phyloP scores from a whole-genome alignment of 495 filamentous ascomycete genomes.

The Choiromyces venosus region DNA sequence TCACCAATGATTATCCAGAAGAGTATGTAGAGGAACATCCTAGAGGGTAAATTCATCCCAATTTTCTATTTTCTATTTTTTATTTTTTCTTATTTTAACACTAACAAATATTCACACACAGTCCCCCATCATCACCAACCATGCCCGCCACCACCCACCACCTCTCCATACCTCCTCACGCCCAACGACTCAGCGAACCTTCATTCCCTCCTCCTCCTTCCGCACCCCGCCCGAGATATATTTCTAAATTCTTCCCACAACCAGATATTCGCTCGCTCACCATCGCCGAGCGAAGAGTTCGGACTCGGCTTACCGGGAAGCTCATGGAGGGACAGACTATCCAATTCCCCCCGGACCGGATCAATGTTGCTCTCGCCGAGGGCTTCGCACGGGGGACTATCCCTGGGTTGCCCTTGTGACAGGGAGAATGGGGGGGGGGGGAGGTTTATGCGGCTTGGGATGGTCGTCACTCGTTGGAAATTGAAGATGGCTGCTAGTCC shows the following conservation, averaged over 20 bases:
- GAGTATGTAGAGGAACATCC: neutral
- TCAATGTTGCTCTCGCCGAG: neutral
- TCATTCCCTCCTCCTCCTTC: neutral
- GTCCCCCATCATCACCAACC: neutral
- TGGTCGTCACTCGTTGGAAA: neutral
- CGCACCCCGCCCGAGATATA: neutral
- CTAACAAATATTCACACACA: neutral
- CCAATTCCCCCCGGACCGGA: neutral
- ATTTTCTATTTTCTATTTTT: neutral
- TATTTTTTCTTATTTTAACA: too few species aligned
- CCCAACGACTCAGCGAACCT: neutral
- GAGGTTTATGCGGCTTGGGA: neutral
- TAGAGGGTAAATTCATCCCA: neutral
- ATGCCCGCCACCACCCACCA: neutral
- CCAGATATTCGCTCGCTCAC: neutral
- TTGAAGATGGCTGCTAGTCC: too few species aligned
- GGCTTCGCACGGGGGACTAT: neutral
- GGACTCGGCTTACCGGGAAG: neutral
- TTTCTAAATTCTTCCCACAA: neutral
- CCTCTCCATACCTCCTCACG: neutral
- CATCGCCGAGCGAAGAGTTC: neutral
- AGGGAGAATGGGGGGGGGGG: neutral
- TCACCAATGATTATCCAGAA: neutral
- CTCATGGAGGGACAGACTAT: neutral
- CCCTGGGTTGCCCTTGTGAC: neutral